phyloP scores from a whole-genome alignment of 768 basidiomycete genomes.

The Termitomyces sp. region DNA sequence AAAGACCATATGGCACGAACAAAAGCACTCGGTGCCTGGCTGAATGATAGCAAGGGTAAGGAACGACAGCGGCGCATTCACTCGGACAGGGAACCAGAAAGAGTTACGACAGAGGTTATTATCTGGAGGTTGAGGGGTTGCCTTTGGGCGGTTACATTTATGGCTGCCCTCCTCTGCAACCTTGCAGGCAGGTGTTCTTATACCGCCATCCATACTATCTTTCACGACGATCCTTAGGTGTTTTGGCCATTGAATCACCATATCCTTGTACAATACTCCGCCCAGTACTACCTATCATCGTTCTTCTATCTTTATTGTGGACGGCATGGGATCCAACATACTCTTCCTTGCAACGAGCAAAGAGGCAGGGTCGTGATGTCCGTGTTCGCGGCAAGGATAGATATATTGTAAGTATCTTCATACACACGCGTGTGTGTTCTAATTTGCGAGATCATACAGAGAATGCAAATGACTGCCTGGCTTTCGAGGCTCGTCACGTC shows the following conservation, averaged over 20 bases:
- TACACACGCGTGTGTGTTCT: not conserved
- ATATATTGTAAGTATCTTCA: constrained; percentile 50
- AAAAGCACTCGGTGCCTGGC: constrained; percentile 68
- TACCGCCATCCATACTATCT: not conserved
- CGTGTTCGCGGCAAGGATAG: constrained; percentile 57
- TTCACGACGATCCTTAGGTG: constrained; percentile 21
- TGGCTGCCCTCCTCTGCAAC: constrained; percentile 37
- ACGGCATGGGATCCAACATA: constrained; percentile 87
- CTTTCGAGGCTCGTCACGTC: constrained; percentile 47
- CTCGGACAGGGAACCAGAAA: constrained; percentile 37
- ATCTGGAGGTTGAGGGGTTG: constrained; percentile 68
- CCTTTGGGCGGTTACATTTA: constrained; percentile 54
- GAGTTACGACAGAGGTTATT: constrained; percentile 42
- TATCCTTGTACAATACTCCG: constrained; percentile 21
- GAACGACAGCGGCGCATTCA: constrained; percentile 48
- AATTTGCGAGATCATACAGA: constrained; percentile 32
- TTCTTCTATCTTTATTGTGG: constrained; percentile 65
- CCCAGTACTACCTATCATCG: constrained; percentile 45
- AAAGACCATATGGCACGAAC: constrained; percentile 81
- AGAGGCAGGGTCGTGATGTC: constrained; percentile 67
- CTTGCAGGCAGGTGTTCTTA: constrained; percentile 36
- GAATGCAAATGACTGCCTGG: constrained; percentile 59
- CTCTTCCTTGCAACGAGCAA: constrained; percentile 48
- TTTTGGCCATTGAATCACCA: constrained; percentile 26
- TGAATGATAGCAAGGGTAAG: constrained; percentile 63